phyloP scores from a whole-genome alignment of 345 rosid species.

The Sonneratia alba region DNA sequence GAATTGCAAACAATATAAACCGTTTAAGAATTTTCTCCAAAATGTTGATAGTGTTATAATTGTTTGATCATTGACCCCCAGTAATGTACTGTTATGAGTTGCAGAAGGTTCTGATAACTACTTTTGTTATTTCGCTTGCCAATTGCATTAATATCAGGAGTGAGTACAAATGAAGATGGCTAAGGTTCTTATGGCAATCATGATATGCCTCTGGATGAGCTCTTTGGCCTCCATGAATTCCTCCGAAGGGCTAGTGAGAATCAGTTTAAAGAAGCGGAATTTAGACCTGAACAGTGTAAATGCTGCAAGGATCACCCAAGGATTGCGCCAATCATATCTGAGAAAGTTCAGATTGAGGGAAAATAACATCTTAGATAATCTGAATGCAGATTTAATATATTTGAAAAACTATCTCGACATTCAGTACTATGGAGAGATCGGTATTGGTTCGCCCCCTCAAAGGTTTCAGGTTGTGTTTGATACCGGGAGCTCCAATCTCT shows the following conservation, averaged over 20 bases:
- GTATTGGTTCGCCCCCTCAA: slow-evolving; percentile 55
- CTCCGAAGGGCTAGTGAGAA: slow-evolving; percentile 27
- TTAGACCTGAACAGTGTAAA: slow-evolving; percentile 24
- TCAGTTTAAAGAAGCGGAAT: slow-evolving; percentile 32
- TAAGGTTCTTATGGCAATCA: slow-evolving; percentile 15
- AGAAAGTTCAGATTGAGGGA: neutral
- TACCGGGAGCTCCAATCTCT: slow-evolving; percentile 52
- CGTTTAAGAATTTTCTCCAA: no score
- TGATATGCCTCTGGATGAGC: slow-evolving; percentile 20
- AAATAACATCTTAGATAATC: neutral
- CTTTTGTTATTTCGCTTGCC: neutral
- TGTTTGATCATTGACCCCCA: no score
- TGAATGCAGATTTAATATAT: slow-evolving; percentile 23
- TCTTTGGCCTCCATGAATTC: slow-evolving; percentile 15
- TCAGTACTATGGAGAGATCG: slow-evolving; percentile 62
- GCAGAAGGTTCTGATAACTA: neutral
- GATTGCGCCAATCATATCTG: neutral
- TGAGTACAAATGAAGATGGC: neutral
- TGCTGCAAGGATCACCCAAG: slow-evolving; percentile 24
- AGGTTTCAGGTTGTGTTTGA: slow-evolving; percentile 46
- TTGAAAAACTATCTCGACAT: slow-evolving; percentile 43
- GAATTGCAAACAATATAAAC: no score
- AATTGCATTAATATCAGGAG: neutral
- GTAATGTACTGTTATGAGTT: no score
- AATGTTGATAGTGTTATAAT: no score